These are phyloP conservation scores for Polygonum aviculare DNA, from an alignment of 148 eudicot species.

Conservation along the genomic window DNA sequence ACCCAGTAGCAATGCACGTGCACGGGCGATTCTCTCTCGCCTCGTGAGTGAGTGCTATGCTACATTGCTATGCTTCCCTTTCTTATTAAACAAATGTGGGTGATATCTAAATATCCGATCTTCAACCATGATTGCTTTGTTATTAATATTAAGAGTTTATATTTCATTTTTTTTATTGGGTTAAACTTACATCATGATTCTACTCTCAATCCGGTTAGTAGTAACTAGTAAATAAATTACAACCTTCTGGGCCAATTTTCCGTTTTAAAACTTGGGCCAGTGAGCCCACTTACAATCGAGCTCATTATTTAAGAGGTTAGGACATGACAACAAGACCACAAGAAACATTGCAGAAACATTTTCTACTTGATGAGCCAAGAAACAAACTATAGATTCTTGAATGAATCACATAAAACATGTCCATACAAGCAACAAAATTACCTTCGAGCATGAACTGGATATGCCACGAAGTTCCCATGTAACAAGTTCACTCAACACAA, in stretches of 20 bases:
- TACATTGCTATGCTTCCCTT: background rate
- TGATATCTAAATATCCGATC: background rate
- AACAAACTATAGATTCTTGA: too few relatives aligned
- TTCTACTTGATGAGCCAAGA: too few relatives aligned
- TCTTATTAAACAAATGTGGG: background rate
- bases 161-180: background rate
- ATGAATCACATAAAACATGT: background rate
- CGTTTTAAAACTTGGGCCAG: too few relatives aligned
- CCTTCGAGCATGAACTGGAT: background rate
- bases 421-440: background rate
- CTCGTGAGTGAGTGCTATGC: background rate
- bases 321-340: too few relatives aligned
- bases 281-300: too few relatives aligned
- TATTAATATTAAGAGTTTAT: background rate
- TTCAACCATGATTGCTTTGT: background rate
- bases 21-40: background rate
- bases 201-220: background rate
- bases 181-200: background rate
- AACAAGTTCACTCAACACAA: background rate
- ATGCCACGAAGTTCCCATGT: background rate
- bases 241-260: too few relatives aligned
- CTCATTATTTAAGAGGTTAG: too few relatives aligned
- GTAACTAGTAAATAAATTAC: too few relatives aligned
- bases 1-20: background rate
- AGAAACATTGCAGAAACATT: too few relatives aligned